Base-by-base conservation (phyloP, 2,329 filamentous ascomycete species). In the Fusarium sp. region DNA sequence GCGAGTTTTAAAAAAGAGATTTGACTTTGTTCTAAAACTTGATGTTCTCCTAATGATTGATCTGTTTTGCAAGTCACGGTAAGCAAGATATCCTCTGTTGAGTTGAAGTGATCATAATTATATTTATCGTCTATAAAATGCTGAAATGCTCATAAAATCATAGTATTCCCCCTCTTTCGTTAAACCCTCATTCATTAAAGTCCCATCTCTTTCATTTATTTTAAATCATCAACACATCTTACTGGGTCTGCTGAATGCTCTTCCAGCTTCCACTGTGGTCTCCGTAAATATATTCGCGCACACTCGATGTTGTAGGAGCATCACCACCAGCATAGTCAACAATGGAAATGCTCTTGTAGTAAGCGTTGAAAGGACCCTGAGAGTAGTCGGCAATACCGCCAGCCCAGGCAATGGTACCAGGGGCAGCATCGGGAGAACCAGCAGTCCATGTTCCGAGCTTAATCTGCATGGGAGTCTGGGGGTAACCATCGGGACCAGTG, bases 401-500 rank as follows among this genome's bases (percentile, higher is more conserved):
- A 44, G 90, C 89, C 90, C 90, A 92, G 61, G 85, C 68, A 67
- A 95, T 91, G 35, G 94, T 96, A 63, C 94, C 94, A 60, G 88
- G 80, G 22, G 88, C 79, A 73, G 94, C 92, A 62, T 83, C 81
- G 54, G 83, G 81, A 74, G 86, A 82, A 44, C 89, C 89, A 45
- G 85, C 89, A 44, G 89, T 87, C 91, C 91, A 93, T 73, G 88
- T 87, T 70, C 92, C 92, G 38, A 94, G 82, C 81, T 90, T 91
- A 78, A 93, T 80, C 80, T 91, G 88, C 89, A 91, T 91, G 57
- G 92, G 92, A 10, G 91, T 92, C 85, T 94, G 92, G 50, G 92
- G 45, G 12, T 48, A 48, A 5, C 45, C 45, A 3, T 48, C 14
- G 22, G 45, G 22, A 1, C 45, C 45, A 0, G 45, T 80, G 61